Base-by-base conservation (phyloP, 495 filamentous ascomycete species). In the Penicillium goetzii region DNA sequence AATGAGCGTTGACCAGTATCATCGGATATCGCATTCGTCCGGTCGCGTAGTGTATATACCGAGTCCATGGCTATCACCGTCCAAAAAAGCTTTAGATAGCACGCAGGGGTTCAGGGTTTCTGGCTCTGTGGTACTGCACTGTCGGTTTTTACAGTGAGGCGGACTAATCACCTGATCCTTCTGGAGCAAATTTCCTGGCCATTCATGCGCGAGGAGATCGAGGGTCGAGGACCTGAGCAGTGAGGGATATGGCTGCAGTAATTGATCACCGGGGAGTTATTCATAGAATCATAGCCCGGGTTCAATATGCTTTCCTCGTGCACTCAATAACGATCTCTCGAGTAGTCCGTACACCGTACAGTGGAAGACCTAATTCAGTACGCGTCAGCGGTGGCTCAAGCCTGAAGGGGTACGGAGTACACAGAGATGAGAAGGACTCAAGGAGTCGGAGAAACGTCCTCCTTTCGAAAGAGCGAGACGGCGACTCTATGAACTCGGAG, bases 381-480 rank as follows among this genome's bases (percentile, higher is more conserved):
- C 26, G 45, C 45, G 45, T 49, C 21, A 26, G 14, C 15, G 12
- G 47, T 51, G 25, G 47, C 47, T 51, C 23, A 30, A 50, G 4
- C 12, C 10, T 30, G 25, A 30, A 51, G 25, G 6, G 47, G 15
- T 23, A 17, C 4, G 8, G n/a, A 5, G 4, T 7, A 2, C 6
- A 25, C 10, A 21, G n/a, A 30, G 23, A 26, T 28, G 47, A 30
- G 47, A 51, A n/a, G 17, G 25, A 28, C 2, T 9, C 15, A 30
- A 30, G 19, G 43, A 25, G 21, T 14, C 47, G 25, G 47, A 51
- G 47, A 51, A 51, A 51, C 47, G 47, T 51, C 25, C 47, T 30
- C 25, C 19, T 25, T 47, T 47, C 47, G 26, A 10, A 51, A 51
- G 47, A 30, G 47, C 25, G 47, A 30, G 47, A n/a, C 11, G 6